Conservation (phyloP, 192 early-diverging fungal genomes). For the Rhizophagus clarus region DNA sequence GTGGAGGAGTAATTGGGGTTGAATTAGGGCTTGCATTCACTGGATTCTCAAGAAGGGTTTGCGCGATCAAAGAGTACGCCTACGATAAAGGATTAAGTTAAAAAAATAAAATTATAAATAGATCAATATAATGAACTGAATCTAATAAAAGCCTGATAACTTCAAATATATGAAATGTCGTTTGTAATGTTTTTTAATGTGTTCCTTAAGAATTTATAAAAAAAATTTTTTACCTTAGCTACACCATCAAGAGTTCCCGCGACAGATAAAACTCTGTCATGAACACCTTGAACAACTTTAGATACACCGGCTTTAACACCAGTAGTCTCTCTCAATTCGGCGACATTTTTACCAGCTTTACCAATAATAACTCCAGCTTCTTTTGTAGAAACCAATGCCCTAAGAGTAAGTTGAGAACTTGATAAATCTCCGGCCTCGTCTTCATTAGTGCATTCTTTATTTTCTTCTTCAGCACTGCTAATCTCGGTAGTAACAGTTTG, state of each 20-base stretch:
- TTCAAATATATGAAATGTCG: conserved; percentile 35
- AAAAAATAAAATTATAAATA: conserved; percentile 22
- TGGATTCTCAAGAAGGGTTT: conserved; percentile 76
- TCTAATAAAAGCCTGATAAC: conserved; percentile 36
- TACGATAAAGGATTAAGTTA: conserved; percentile 32
- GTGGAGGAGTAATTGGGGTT: conserved; percentile 53
- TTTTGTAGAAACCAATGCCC: conserved; percentile 90
- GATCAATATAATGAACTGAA: conserved; percentile 17
- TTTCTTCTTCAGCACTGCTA: conserved; percentile 25
- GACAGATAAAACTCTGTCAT: conserved; percentile 82
- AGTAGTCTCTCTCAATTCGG: conserved; percentile 80
- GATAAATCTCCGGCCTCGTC: conserved; percentile 45
- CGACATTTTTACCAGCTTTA: conserved; percentile 73
- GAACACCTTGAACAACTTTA: conserved; percentile 84
- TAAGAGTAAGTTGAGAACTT: conserved; percentile 67
- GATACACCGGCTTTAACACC: conserved; percentile 93
- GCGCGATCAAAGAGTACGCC: conserved; percentile 85
- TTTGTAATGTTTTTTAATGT: neutral
- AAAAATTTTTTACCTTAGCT: conserved; percentile 61
- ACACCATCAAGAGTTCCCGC: conserved; percentile 71
- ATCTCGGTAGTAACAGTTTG: neutral
- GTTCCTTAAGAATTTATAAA: conserved; percentile 32
- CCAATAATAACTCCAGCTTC: conserved; percentile 86
- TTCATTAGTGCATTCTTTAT: conserved; percentile 34
- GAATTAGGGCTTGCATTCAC: conserved; percentile 56